Evolutionary conservation across 345 rosid genomes (phyloP), one percentile per base, ranked within the genome.

Genomic region (Odontarrhena argentea): DNA sequence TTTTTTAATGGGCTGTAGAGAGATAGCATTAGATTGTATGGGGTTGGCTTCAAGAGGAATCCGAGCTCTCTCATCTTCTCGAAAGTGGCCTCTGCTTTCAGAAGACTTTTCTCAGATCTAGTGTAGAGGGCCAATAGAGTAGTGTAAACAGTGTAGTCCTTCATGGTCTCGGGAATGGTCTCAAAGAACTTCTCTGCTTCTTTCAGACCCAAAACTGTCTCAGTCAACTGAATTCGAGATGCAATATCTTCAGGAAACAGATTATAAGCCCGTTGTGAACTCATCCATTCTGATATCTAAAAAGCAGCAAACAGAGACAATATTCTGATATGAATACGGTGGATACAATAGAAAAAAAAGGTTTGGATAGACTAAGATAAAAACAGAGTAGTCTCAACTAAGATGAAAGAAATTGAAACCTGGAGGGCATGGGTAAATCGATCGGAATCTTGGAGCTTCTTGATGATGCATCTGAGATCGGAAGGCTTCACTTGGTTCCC

Each of bases 121-220:
- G 64, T 45, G 71, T 55, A 46, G 18, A 55, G 36, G 28, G 38
- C 36, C 36, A 56, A n/a, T 3, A 63, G 47, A 49, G 68, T 18
- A 24, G 48, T 38, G 59, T 51, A 64, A 59, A 51, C 68, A 6
- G 49, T 50, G 68, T 50, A 64, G 40, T 64, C 68, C 49, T 50
- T 64, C 37, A 50, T 51, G 7, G 7, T 51, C 48, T 50, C 68
- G 0, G 68, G 58, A 34, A 64, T 40, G 58, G 9, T 63, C 50
- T 63, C 58, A 1, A 63, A 50, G 48, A 63, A 63, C 37, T 13
- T 63, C 58, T 63, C 68, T 37, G 68, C 68, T 40, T 64, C 68
- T 50, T 51, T 40, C 15, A 63, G 38, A 38, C 68, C 68, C 13
- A 63, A 28, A 37, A 63, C 58, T n/a, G 38, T 63, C 25, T 49